Percentiles rank a stretch among this genome's conserved stretches.
phyloP scores from a whole-genome alignment of 2,329 filamentous ascomycete species.

The Myrmaecium sp. region DNA sequence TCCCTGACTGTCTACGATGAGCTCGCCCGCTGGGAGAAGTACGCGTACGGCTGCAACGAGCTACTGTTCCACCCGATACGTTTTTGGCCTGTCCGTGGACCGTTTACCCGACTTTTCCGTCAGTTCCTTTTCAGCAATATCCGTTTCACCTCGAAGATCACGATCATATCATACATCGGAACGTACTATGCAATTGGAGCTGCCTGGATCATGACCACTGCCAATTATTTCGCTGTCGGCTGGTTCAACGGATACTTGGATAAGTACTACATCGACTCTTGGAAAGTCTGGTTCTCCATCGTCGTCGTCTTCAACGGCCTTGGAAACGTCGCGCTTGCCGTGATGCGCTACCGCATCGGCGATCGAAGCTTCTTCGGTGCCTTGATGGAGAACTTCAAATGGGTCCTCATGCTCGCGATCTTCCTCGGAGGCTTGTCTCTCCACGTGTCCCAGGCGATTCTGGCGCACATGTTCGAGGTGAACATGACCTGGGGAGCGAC shows the following conservation, averaged over 20 bases:
- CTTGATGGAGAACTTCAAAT: slow-evolving; percentile 42
- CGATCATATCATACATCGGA: slow-evolving; percentile 53
- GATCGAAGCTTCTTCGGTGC: slow-evolving; percentile 34
- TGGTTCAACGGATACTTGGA: slow-evolving; percentile 61
- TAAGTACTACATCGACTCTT: slow-evolving; percentile 65
- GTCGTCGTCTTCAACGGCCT: slow-evolving; percentile 47
- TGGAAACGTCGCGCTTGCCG: slow-evolving; percentile 43
- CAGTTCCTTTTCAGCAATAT: slow-evolving; percentile 45
- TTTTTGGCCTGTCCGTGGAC: slow-evolving; percentile 43
- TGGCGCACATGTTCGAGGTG: slow-evolving; percentile 71
- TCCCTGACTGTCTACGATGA: slow-evolving; percentile 60
- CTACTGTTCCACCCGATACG: slow-evolving; percentile 51
- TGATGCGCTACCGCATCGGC: slow-evolving; percentile 44
- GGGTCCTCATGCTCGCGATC: slow-evolving; percentile 52
- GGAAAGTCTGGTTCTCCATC: slow-evolving; percentile 46
- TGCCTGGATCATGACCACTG: slow-evolving; percentile 46
- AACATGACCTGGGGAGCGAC: slow-evolving; percentile 80
- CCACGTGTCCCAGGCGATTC: slow-evolving; percentile 62
- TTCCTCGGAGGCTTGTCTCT: slow-evolving; percentile 71
- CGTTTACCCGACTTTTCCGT: slow-evolving; percentile 48
- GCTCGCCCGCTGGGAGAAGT: slow-evolving; percentile 56
- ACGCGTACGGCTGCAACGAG: slow-evolving; percentile 56
- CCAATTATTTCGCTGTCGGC: slow-evolving; percentile 57
- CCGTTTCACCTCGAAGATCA: slow-evolving; percentile 48
- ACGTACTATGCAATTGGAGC: slow-evolving; percentile 57